Base-by-base conservation (phyloP, 176 grass and related monocot genomes). In the Dendrocalamus sinicus region DNA sequence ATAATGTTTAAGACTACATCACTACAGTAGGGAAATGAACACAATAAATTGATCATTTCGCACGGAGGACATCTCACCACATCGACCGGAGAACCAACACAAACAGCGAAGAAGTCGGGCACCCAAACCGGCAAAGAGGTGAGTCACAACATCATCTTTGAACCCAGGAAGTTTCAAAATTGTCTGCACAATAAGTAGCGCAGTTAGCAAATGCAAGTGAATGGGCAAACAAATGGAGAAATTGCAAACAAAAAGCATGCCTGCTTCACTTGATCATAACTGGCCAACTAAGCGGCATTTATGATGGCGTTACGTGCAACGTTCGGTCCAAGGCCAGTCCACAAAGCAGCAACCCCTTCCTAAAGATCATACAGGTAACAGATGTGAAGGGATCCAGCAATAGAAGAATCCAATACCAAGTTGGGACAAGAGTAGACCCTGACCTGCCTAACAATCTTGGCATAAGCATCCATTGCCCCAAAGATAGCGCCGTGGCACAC, bases 281-380 rank as follows among this genome's bases (percentile, higher is more conserved):
- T 98, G 67, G 95, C 93, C 83, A 98, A 90, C 82, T 98, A 92
- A 8, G 93, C 93, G 69, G 95, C 91, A 45, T 95, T 98, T 86
- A 98, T 91, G 78, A 98, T 91, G 73, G 93, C 95, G 89, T 98
- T 98, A 19, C 95, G 93, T 86, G 93, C 93, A 45, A 98, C 78
- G 81, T 95, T 98, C 86, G 93, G 93, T 85, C 95, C 95, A 88
- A 98, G 84, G 22, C 89, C 95, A 75, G 93, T 95, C 95, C 95
- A 98, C 28, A 98, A 82, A 85, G 95, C 92, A 41, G 40, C 40
- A 41, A 41, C 40, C 40, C 40, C 40, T 41, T 41, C 40, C 40
- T 3, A 41, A 41, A 41, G 40, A 41, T 41, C 40, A 66, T 53
- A 68, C 22, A 80, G 1, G 64, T 66, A 26, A 12, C 7, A 67